phyloP scores from a whole-genome alignment of 75 land plant species.

The Cunninghamia lanceolata region DNA sequence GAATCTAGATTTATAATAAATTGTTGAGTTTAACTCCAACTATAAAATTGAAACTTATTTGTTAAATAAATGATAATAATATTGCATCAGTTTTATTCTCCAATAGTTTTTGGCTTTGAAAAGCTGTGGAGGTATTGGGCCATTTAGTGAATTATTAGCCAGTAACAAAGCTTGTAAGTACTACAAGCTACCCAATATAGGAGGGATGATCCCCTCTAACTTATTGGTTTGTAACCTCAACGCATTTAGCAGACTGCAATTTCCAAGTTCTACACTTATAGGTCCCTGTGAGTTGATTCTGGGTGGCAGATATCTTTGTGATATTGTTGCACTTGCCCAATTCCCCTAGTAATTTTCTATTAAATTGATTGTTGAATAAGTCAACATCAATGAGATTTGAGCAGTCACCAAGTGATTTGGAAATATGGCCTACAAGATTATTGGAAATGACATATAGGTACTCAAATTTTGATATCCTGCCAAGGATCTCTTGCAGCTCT shows the following conservation, averaged over 20 bases:
- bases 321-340: conserved; percentile 55
- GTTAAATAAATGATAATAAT: too few species aligned
- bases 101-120: conserved; percentile 29
- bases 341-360: conserved; percentile 40
- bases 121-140: conserved; percentile 45
- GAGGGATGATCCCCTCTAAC: conserved; percentile 50
- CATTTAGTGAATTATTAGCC: conserved; percentile 40
- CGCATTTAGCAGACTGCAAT: conserved; percentile 29
- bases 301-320: conserved; percentile 20
- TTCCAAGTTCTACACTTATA: conserved; percentile 54
- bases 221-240: conserved; percentile 34
- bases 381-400: conserved; percentile 17
- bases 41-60: too few species aligned
- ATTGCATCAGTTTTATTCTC: too few species aligned
- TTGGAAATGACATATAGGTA: conserved; percentile 34
- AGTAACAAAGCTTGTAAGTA: conserved; percentile 26
- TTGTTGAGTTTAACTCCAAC: too few species aligned
- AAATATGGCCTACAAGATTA: conserved; percentile 30
- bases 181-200: conserved; percentile 31
- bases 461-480: conserved; percentile 23
- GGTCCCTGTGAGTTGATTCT: conserved; percentile 39
- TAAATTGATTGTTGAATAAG: conserved; percentile 38
- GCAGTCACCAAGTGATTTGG: conserved; percentile 20
- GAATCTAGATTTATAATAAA: too few species aligned
- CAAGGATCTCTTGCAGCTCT: conserved; percentile 29